Base-by-base conservation (phyloP, 73 alveolate species). In the Tetrahymena thermophila region DNA sequence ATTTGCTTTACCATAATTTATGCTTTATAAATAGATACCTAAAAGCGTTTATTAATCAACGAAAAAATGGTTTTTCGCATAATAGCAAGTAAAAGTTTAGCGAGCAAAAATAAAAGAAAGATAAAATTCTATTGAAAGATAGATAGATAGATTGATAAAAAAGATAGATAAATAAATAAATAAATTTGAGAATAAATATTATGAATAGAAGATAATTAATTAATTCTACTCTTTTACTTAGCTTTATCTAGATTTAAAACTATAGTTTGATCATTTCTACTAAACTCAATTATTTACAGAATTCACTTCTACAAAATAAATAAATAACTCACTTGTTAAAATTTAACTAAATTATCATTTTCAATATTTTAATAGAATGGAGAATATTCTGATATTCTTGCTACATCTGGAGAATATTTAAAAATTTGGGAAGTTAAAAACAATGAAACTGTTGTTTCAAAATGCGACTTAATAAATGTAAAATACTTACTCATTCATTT, bases 341-440 rank as follows among this genome's bases (percentile, higher is more conserved):
- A 37, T 37, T 37, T 37, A 4, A 6, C 42, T 4, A 37, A 37
- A 37, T 6, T 37, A 37, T 37, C 2, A 2, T 4, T 40, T 6
- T 40, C 16, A 40, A 6, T 3, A 40, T 40, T 7, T 7, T 40
- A 56, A 23, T 71, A 89, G 98, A 94, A 56, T 14, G 97, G 97
- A 38, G 84, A 93, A 34, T 85, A 94, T 83, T 94, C 97, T 28
- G 99, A 98, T 57, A 35, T 96, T 11, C 40, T 98, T 8, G 99
- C 99, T 14, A 97, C 99, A 28, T 38, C 98, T 34, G 98, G 99
- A 15, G 99, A 98, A 42, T 96, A 95, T 57, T 94, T 98, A 85
- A 96, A 98, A 71, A 85, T 98, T 35, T 98, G 98, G 98, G 96
- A 98, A 94, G 96, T 95, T 35, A 97, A 94, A 34, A 96, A 97